Base-by-base conservation (phyloP, 805 yeast species). In the Saccharomycopsis sp. region DNA sequence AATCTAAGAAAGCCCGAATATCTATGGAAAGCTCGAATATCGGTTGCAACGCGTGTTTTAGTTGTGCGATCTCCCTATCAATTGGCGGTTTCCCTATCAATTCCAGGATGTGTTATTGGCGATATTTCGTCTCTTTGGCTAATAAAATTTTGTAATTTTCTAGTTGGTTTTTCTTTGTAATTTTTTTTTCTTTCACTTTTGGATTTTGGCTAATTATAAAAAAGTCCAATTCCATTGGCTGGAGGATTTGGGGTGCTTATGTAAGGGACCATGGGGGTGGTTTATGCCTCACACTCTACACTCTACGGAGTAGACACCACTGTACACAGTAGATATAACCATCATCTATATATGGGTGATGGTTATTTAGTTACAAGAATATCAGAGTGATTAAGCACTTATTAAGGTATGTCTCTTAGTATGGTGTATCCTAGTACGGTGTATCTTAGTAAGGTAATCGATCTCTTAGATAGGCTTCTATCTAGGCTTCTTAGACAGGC, bases 201-300 rank as follows among this genome's bases (percentile, higher is more conserved):
- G 17, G 12, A 14, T 22, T 50, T 20, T 50, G 17, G 9, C 17
- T 50, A 50, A 22, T 50, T 22, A 50, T 24, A 20, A 50, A 24
- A 50, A 22, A 50, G 53, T 50, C 34, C 17, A 44, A 44, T 44
- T 8, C 49, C 49, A 44, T 44, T 44, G 49, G 49, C 49, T 44
- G 49, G 49, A 44, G 20, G 8, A 44, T 17, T 44, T 44, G 9
- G 3, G 23, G 2, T 20, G 29, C 53, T 50, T 50, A 22, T 3
- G 25, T 50, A 22, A 22, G 17, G 9, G 38, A 29, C 12, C 38
- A n/a, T n/a, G n/a, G n/a, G n/a, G n/a, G n/a, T n/a, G n/a, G n/a
- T n/a, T n/a, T n/a, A n/a, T n/a, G n/a, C n/a, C n/a, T n/a, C n/a
- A n/a, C n/a, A n/a, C n/a, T n/a, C n/a, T n/a, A n/a, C n/a, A n/a